Evolutionary conservation across 129 eudicot species (phyloP).

Genomic region (Cynara cardunculus): DNA sequence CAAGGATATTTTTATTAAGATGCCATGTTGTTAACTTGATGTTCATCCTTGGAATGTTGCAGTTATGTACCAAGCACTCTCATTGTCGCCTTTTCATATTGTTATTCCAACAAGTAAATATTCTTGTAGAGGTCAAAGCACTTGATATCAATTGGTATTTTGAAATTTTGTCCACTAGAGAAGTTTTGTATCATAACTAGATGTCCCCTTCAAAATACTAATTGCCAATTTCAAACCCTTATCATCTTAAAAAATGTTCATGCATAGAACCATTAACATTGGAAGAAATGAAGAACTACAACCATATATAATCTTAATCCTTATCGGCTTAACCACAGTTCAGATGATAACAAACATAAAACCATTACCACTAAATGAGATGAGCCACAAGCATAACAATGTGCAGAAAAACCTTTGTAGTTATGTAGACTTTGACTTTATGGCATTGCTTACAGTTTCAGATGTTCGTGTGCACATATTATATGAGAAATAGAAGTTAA

Average conservation of each 20-base stretch:
- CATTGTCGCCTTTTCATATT: too few species aligned
- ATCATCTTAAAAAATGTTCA: neutral
- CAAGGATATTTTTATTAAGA: too few species aligned
- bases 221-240: neutral
- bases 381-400: neutral
- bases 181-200: too few species aligned
- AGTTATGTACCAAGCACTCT: too few species aligned
- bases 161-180: too few species aligned
- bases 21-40: too few species aligned
- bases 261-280: neutral
- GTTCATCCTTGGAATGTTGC: too few species aligned
- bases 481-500: neutral
- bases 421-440: neutral
- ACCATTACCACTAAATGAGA: neutral
- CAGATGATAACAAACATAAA: neutral
- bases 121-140: too few species aligned
- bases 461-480: neutral
- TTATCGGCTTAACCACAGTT: neutral
- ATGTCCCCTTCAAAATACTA: too few species aligned
- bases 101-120: too few species aligned
- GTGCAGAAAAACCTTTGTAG: neutral
- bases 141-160: too few species aligned
- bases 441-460: neutral
- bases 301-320: neutral
- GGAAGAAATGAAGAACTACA: neutral